Conservation (phyloP, 2,329 filamentous ascomycete genomes). For the Aspergillus oerlinghausenensis region DNA sequence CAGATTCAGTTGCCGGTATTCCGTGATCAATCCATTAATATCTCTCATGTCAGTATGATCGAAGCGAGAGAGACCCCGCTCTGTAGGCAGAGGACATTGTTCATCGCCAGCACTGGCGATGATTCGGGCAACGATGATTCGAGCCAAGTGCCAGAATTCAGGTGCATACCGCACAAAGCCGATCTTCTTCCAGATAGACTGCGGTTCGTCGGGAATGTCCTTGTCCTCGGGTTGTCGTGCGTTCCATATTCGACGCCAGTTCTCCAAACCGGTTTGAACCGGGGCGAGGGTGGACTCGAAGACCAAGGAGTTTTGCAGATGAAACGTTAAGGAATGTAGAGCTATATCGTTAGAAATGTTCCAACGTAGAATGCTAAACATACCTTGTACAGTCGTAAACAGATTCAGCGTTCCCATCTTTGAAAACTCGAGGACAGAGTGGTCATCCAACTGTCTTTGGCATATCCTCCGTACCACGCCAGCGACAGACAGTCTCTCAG, state of each 20-base stretch:
- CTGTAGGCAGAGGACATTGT: background rate
- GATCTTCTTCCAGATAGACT: constrained; percentile 22
- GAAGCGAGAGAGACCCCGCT: constrained; percentile 9
- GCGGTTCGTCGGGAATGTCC: constrained; percentile 12
- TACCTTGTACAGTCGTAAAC: constrained; percentile 22
- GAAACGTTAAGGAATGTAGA: constrained; percentile 20
- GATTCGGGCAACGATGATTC: constrained; percentile 17
- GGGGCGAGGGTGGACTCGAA: constrained; percentile 20
- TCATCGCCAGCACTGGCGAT: constrained; percentile 1
- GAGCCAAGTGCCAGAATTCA: constrained; percentile 26
- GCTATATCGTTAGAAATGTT: constrained; percentile 4
- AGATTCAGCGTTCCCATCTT: constrained; percentile 20
- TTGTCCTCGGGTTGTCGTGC: constrained; percentile 15
- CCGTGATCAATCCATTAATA: constrained; percentile 22
- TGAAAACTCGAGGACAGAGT: constrained; percentile 11
- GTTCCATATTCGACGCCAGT: constrained; percentile 25
- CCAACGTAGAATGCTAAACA: background rate
- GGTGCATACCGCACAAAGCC: constrained; percentile 22
- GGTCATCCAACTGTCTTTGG: constrained; percentile 10
- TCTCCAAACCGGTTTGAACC: constrained; percentile 20
- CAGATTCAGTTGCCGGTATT: constrained; percentile 20
- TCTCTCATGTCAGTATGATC: constrained; percentile 23
- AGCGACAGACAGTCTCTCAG: constrained; percentile 12
- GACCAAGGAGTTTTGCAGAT: constrained; percentile 20
- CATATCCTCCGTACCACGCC: constrained; percentile 19